Evolutionary conservation across 371 early-diverging fungal species (phyloP).

Genomic region (Dinochytrium kinnereticum): DNA sequence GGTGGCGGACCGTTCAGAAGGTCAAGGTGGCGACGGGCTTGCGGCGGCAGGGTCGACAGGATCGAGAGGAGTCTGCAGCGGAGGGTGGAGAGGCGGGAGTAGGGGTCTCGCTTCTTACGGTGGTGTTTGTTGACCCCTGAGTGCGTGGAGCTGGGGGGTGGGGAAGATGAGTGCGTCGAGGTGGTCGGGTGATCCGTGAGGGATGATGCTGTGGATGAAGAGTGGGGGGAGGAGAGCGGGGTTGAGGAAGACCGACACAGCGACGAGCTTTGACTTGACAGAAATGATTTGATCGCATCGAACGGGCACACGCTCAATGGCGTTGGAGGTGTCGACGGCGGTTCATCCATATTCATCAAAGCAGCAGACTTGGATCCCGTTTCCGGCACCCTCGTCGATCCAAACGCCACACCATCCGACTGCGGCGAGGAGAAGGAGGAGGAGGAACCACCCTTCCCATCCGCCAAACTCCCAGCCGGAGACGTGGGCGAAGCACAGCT

Average conservation of each 20-base stretch:
- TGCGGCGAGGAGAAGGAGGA: not conserved
- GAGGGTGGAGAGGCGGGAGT: not conserved
- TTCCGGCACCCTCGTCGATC: not conserved
- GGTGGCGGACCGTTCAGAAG: slow-evolving; percentile 32
- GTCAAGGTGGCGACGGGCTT: slow-evolving; percentile 25
- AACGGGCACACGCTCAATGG: too few species aligned
- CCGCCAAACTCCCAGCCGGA: not conserved
- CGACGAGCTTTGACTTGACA: too few species aligned
- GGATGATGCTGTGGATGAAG: not conserved
- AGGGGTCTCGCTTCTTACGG: not conserved
- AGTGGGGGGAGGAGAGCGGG: too few species aligned
- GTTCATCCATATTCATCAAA: not conserved
- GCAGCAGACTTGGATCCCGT: not conserved
- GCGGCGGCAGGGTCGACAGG: not conserved
- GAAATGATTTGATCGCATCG: too few species aligned
- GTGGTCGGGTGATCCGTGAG: not conserved
- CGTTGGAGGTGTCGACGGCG: too few species aligned
- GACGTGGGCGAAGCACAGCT: not conserved
- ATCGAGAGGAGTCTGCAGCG: not conserved
- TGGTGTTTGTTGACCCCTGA: not conserved
- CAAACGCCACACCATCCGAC: not conserved
- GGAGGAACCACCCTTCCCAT: not conserved
- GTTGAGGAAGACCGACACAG: too few species aligned
- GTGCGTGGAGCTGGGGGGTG: not conserved
- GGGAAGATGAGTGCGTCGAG: not conserved